These are phyloP conservation scores for Antrodiella citrinella DNA, from an alignment of 768 basidiomycete genomes.

Conservation along the genomic window DNA sequence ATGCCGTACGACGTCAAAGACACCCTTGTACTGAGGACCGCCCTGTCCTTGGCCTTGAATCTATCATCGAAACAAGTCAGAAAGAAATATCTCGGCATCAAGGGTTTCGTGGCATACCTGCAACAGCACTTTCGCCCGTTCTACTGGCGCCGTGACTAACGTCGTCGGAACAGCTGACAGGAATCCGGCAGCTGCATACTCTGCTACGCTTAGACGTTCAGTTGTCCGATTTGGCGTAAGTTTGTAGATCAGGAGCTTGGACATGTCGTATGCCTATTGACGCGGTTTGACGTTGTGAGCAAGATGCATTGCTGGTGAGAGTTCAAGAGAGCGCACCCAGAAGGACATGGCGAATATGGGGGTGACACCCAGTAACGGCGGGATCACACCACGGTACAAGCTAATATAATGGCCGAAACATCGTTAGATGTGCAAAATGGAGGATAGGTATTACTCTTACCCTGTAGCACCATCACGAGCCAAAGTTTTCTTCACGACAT, in stretches of 20 bases:
- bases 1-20: constrained; percentile 82
- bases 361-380: constrained; percentile 89
- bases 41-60: constrained; percentile 94
- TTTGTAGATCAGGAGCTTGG: constrained; percentile 76
- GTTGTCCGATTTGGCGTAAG: constrained; percentile 71
- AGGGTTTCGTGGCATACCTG: constrained; percentile 45
- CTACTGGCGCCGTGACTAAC: constrained; percentile 89
- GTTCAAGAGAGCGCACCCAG: constrained; percentile 55
- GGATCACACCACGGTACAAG: constrained; percentile 88
- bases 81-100: constrained; percentile 5
- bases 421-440: not conserved
- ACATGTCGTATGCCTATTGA: constrained; percentile 83
- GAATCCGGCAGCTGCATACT: constrained; percentile 91
- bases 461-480: constrained; percentile 88
- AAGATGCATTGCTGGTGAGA: not conserved
- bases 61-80: constrained; percentile 27
- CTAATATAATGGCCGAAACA: constrained; percentile 27
- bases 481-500: constrained; percentile 86
- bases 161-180: constrained; percentile 91
- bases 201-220: constrained; percentile 55
- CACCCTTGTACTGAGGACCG: constrained; percentile 75
- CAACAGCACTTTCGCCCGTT: constrained; percentile 91
- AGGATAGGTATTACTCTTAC: constrained; percentile 32
- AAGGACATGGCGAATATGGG: constrained; percentile 98
- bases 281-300: not conserved